These are phyloP conservation scores for Leucosporidium yakuticum DNA, from an alignment of 768 basidiomycete species.

Conservation along the genomic window DNA sequence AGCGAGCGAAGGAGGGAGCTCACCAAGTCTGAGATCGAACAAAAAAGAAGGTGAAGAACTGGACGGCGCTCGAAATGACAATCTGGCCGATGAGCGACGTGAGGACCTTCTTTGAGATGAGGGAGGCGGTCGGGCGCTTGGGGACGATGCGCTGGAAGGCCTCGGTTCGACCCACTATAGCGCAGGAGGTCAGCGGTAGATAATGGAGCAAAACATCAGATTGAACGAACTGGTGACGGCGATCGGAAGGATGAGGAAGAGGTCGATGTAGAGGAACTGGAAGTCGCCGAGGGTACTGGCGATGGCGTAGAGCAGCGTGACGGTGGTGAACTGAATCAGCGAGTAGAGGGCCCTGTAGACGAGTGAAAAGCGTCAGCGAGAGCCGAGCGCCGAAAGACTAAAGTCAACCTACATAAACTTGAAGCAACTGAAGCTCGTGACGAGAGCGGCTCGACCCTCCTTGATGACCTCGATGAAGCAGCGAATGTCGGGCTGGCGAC, in stretches of 20 bases:
- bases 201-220: background rate
- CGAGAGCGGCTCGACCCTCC: conserved; percentile 89
- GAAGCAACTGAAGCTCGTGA: conserved; percentile 98
- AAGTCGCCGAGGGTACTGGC: conserved; percentile 95
- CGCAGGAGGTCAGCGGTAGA: conserved; percentile 5
- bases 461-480: conserved; percentile 96
- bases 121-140: conserved; percentile 87
- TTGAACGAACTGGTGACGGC: conserved; percentile 82
- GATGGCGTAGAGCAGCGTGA: conserved; percentile 90
- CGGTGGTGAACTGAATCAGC: conserved; percentile 97
- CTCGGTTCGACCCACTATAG: conserved; percentile 84
- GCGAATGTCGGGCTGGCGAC: conserved; percentile 83
- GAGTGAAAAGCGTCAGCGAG: background rate
- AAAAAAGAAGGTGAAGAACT: conserved; percentile 85
- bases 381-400: background rate
- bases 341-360: conserved; percentile 85
- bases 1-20: conserved; percentile 29
- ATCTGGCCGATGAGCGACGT: conserved; percentile 90
- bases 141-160: conserved; percentile 80
- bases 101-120: conserved; percentile 92
- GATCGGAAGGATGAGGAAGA: conserved; percentile 95
- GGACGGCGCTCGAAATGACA: conserved; percentile 70
- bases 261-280: conserved; percentile 95
- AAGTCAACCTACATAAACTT: conserved; percentile 81
- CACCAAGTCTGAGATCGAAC: conserved; percentile 79